Conservation (phyloP, 2,329 filamentous ascomycete genomes). For the Xylariaceae sp. region DNA sequence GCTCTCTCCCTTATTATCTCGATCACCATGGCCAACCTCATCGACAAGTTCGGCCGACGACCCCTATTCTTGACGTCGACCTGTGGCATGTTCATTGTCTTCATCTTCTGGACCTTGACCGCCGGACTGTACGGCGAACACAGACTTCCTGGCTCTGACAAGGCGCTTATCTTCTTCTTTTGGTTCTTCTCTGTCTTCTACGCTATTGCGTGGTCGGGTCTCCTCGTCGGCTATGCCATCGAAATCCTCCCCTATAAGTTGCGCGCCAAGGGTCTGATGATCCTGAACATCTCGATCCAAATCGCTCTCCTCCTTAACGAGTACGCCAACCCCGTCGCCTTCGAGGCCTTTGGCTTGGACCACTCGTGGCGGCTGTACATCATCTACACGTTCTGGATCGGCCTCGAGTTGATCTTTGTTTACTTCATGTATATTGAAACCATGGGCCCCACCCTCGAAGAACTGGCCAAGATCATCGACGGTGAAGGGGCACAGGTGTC, state of each 20-base stretch:
- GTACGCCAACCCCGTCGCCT: constrained; percentile 51
- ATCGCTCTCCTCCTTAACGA: constrained; percentile 49
- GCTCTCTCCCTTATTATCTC: constrained; percentile 49
- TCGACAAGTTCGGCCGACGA: constrained; percentile 51
- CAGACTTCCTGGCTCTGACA: constrained; percentile 32
- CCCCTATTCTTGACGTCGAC: constrained; percentile 48
- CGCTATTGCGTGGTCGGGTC: constrained; percentile 52
- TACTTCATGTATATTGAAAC: constrained; percentile 58
- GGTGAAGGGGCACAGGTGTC: constrained; percentile 50
- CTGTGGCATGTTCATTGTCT: constrained; percentile 42
- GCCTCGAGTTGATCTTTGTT: constrained; percentile 49
- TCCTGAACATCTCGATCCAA: constrained; percentile 54
- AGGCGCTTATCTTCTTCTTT: constrained; percentile 45
- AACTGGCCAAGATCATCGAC: constrained; percentile 62
- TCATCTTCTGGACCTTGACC: constrained; percentile 46
- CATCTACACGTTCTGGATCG: constrained; percentile 54
- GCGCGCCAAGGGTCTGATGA: constrained; percentile 48
- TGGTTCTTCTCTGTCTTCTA: constrained; percentile 49
- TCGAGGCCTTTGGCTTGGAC: constrained; percentile 39
- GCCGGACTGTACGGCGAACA: constrained; percentile 42
- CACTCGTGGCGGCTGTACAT: constrained; percentile 51
- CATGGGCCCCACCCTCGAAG: constrained; percentile 59
- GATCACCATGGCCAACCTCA: constrained; percentile 45
- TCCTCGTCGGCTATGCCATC: constrained; percentile 50
- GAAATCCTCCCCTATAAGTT: constrained; percentile 49